Evolutionary conservation across 495 filamentous ascomycete genomes (phyloP).

Genomic region (Xylaria bambusicola): DNA sequence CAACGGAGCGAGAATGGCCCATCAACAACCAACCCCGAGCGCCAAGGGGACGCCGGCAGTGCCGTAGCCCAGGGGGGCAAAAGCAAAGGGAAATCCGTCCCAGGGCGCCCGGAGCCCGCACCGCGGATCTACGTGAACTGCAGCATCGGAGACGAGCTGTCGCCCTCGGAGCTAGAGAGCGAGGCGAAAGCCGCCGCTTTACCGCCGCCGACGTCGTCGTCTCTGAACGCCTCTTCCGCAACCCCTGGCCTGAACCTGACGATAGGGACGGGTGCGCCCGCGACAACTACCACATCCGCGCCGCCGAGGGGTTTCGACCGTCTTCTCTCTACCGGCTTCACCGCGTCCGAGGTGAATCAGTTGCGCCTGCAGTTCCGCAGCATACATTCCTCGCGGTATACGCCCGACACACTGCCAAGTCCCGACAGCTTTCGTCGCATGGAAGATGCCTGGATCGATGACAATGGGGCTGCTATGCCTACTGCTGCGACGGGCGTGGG

Average conservation of each 20-base stretch:
- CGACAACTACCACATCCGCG: conserved; percentile 54
- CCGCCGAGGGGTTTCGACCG: conserved; percentile 91
- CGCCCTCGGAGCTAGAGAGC: conserved; percentile 63
- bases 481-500: conserved; percentile 31
- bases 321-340: conserved; percentile 77
- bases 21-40: not conserved
- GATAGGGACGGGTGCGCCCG: not conserved
- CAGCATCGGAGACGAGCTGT: conserved; percentile 76
- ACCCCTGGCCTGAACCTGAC: not conserved
- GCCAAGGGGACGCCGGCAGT: conserved; percentile 30
- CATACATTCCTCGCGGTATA: conserved; percentile 73
- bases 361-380: conserved; percentile 84
- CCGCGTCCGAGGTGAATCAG: conserved; percentile 73
- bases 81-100: conserved; percentile 54
- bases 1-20: not conserved
- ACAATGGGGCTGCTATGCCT: conserved; percentile 51
- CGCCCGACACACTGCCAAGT: conserved; percentile 81
- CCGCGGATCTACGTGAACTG: conserved; percentile 81
- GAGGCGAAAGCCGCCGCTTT: conserved; percentile 57
- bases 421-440: conserved; percentile 58
- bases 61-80: conserved; percentile 24
- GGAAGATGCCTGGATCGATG: conserved; percentile 94
- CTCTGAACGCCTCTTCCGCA: conserved; percentile 1
- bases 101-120: conserved; percentile 29
- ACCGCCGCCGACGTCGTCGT: conserved; percentile 26